phyloP scores from a whole-genome alignment of 2,329 filamentous ascomycete species.

The Arthroderma sp. region DNA sequence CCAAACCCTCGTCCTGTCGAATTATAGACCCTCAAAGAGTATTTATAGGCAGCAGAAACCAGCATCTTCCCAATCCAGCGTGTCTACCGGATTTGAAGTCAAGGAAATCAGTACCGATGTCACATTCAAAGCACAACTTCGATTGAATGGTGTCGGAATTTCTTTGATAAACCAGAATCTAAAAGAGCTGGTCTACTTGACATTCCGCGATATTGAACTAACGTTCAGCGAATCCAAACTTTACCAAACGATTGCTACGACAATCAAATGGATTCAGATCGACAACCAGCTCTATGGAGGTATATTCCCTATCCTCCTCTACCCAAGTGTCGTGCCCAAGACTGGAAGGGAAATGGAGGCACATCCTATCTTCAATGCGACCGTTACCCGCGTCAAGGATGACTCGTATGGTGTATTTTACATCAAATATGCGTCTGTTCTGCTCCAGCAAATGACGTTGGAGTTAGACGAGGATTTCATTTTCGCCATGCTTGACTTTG shows the following conservation, averaged over 20 bases:
- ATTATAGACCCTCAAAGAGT: slow-evolving; percentile 86
- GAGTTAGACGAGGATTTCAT: slow-evolving; percentile 98
- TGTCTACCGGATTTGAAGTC: slow-evolving; percentile 70
- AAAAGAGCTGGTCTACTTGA: slow-evolving; percentile 85
- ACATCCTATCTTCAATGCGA: slow-evolving; percentile 84
- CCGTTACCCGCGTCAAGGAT: slow-evolving; percentile 90
- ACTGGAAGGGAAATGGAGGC: slow-evolving; percentile 91
- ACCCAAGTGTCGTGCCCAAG: slow-evolving; percentile 95
- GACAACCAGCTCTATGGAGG: slow-evolving; percentile 98
- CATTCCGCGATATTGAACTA: slow-evolving; percentile 77
- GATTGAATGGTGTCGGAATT: slow-evolving; percentile 78
- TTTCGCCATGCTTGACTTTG: slow-evolving; percentile 87
- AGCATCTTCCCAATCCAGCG: slow-evolving; percentile 44
- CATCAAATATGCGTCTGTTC: slow-evolving; percentile 90
- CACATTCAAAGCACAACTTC: slow-evolving; percentile 78
- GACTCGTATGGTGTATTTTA: slow-evolving; percentile 96
- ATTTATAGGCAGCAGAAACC: slow-evolving; percentile 59
- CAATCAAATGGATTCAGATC: slow-evolving; percentile 97
- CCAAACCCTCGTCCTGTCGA: slow-evolving; percentile 84
- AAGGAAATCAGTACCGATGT: slow-evolving; percentile 81
- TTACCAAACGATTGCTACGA: slow-evolving; percentile 80
- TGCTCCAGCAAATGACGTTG: slow-evolving; percentile 95
- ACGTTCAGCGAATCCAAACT: slow-evolving; percentile 87
- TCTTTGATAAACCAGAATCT: slow-evolving; percentile 88
- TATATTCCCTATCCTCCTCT: slow-evolving; percentile 93